These are phyloP conservation scores for Saturnispora besseyi DNA, from an alignment of 805 yeast species.

Conservation along the genomic window DNA sequence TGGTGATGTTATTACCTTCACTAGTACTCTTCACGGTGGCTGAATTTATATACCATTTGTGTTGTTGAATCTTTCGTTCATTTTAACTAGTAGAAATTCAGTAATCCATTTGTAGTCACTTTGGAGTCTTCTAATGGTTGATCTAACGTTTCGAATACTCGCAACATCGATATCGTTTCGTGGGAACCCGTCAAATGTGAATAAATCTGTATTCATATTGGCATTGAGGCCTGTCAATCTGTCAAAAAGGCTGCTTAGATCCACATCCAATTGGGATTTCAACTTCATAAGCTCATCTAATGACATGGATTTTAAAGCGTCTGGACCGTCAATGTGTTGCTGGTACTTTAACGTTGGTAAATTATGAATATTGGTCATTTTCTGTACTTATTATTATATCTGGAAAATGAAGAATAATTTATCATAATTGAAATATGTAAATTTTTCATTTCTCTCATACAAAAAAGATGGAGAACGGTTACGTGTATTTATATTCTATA, in stretches of 20 bases:
- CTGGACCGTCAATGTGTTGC: background rate
- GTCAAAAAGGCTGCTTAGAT: slow-evolving; percentile 34
- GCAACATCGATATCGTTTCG: slow-evolving; percentile 76
- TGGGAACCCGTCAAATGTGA: slow-evolving; percentile 77
- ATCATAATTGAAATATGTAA: background rate
- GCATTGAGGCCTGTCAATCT: slow-evolving; percentile 28
- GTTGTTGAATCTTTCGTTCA: slow-evolving; percentile 22
- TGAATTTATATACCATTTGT: slow-evolving; percentile 22
- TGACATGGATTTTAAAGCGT: slow-evolving; percentile 3
- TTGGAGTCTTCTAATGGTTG: slow-evolving; percentile 53
- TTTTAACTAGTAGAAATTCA: slow-evolving; percentile 33
- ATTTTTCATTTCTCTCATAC: background rate
- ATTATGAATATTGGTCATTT: slow-evolving; percentile 1
- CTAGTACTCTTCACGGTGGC: slow-evolving; percentile 94
- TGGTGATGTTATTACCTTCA: slow-evolving; percentile 75
- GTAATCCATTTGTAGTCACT: slow-evolving; percentile 57
- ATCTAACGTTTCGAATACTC: slow-evolving; percentile 50
- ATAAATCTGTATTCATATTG: slow-evolving; percentile 56
- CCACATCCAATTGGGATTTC: slow-evolving; percentile 29
- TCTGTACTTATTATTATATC: background rate
- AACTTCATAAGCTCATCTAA: slow-evolving; percentile 1
- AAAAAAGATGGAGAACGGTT: background rate
- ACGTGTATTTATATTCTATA: background rate
- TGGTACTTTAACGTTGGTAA: background rate
- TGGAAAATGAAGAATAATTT: background rate